These are phyloP conservation scores for Vigna nakashimae DNA, from an alignment of 306 rosid species.

Conservation along the genomic window DNA sequence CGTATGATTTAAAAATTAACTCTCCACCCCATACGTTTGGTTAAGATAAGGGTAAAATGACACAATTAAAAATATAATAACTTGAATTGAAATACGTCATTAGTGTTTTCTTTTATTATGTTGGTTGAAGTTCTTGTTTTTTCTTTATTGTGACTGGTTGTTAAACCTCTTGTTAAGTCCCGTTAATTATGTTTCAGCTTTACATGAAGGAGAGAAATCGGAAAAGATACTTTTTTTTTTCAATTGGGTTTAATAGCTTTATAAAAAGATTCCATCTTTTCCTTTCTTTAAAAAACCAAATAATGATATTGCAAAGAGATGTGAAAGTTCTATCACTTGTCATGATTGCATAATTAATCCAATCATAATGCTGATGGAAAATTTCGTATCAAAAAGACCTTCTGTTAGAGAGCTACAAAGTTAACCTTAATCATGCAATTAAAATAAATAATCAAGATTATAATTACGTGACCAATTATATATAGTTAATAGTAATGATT, in stretches of 20 bases:
- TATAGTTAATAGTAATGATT: background rate
- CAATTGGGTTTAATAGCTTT: constrained; percentile 10
- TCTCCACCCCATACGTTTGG: constrained; percentile 20
- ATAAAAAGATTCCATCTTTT: constrained; percentile 20
- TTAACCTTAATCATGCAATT: background rate
- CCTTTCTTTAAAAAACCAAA: background rate
- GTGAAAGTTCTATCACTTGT: background rate
- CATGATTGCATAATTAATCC: background rate
- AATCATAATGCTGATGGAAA: background rate
- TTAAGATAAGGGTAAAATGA: constrained; percentile 36
- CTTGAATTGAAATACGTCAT: background rate
- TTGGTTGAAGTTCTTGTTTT: background rate
- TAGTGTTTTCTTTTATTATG: background rate
- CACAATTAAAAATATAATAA: constrained; percentile 5
- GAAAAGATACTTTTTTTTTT: constrained; percentile 17
- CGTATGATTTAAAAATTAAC: constrained; percentile 29
- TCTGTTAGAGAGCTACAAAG: no score
- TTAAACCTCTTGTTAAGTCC: constrained; percentile 12
- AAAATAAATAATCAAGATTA: background rate
- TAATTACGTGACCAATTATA: background rate
- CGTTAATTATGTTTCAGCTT: constrained; percentile 30
- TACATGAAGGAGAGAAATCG: background rate
- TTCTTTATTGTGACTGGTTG: background rate
- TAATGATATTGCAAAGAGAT: background rate
- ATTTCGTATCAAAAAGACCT: background rate